Percentiles rank a stretch among this genome's conserved stretches.
phyloP scores from a whole-genome alignment of 176 grass and related monocot genomes.

The Phoenix roebelenii region DNA sequence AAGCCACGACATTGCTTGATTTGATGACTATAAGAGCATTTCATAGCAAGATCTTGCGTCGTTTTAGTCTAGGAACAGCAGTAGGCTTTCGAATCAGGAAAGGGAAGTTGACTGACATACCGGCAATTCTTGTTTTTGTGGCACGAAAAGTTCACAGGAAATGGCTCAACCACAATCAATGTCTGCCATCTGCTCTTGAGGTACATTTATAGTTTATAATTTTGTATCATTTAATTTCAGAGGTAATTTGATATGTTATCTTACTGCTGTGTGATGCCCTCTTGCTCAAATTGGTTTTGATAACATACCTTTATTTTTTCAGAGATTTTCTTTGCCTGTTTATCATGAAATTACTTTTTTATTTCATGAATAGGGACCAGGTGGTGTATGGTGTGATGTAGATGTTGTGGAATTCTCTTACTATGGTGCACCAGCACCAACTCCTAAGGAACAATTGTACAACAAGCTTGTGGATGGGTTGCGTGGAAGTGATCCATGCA shows the following conservation, averaged over 20 bases:
- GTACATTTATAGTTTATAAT: conserved; percentile 14
- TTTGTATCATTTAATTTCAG: too few relatives aligned
- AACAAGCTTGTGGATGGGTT: conserved; percentile 81
- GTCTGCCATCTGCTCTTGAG: conserved; percentile 81
- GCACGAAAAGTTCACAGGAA: conserved; percentile 85
- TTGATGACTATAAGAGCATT: conserved; percentile 99
- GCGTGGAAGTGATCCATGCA: conserved; percentile 80
- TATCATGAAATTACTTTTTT: conserved; percentile 15
- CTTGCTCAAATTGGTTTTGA: too few relatives aligned
- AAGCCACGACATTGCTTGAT: conserved; percentile 88
- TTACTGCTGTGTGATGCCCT: too few relatives aligned
- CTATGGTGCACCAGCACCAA: conserved; percentile 78
- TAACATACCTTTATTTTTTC: too few relatives aligned
- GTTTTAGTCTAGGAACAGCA: conserved; percentile 83
- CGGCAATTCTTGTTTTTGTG: conserved; percentile 89
- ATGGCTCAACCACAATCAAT: conserved; percentile 66
- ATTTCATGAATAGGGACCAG: conserved; percentile 76
- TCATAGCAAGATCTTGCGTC: conserved; percentile 87
- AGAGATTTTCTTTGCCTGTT: too few relatives aligned
- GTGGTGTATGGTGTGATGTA: conserved; percentile 97
- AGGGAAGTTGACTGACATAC: conserved; percentile 67
- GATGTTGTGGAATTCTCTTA: conserved; percentile 99
- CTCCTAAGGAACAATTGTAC: conserved; percentile 82
- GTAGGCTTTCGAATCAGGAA: conserved; percentile 92
- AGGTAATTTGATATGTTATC: too few relatives aligned